These are phyloP conservation scores for Geotrichum histeridarum DNA, from an alignment of 1,139 yeast genomes.

Conservation along the genomic window DNA sequence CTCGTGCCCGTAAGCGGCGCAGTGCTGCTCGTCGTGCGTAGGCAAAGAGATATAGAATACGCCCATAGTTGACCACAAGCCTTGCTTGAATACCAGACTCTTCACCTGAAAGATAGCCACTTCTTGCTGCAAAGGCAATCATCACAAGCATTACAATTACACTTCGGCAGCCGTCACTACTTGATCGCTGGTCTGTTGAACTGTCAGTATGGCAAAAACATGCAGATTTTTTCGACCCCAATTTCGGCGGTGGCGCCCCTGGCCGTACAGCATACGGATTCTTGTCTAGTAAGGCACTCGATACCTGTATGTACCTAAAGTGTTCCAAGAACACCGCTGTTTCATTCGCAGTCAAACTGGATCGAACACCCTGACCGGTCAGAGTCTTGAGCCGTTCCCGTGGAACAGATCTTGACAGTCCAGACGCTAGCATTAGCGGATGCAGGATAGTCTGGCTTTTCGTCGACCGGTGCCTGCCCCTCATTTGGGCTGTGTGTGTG, in stretches of 20 bases:
- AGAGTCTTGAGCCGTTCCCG: slow-evolving; percentile 27
- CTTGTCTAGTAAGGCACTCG: slow-evolving; percentile 43
- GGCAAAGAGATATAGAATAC: slow-evolving; percentile 33
- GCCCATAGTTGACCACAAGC: slow-evolving; percentile 14
- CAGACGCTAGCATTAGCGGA: slow-evolving; percentile 26
- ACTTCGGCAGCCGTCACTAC: slow-evolving; percentile 32
- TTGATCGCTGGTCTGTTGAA: slow-evolving; percentile 20
- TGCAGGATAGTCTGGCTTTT: slow-evolving; percentile 17
- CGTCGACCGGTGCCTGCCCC: not conserved
- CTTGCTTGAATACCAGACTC: not conserved
- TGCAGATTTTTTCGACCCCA: not conserved
- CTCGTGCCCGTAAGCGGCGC: slow-evolving; percentile 35
- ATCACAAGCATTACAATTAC: slow-evolving; percentile 36
- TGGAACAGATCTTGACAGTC: slow-evolving; percentile 22
- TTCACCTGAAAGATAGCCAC: slow-evolving; percentile 8
- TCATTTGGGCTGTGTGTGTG: not conserved
- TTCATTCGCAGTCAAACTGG: slow-evolving; percentile 32
- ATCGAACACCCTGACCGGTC: slow-evolving; percentile 28
- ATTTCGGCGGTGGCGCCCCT: not conserved
- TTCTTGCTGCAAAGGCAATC: slow-evolving; percentile 29
- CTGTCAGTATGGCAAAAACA: not conserved
- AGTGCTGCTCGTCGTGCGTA: slow-evolving; percentile 36
- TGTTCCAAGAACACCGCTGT: slow-evolving; percentile 41
- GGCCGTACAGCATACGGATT: slow-evolving; percentile 4
- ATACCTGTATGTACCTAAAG: slow-evolving; percentile 42